phyloP scores from a whole-genome alignment of 495 filamentous ascomycete genomes.

The Aspergillus panamensis region DNA sequence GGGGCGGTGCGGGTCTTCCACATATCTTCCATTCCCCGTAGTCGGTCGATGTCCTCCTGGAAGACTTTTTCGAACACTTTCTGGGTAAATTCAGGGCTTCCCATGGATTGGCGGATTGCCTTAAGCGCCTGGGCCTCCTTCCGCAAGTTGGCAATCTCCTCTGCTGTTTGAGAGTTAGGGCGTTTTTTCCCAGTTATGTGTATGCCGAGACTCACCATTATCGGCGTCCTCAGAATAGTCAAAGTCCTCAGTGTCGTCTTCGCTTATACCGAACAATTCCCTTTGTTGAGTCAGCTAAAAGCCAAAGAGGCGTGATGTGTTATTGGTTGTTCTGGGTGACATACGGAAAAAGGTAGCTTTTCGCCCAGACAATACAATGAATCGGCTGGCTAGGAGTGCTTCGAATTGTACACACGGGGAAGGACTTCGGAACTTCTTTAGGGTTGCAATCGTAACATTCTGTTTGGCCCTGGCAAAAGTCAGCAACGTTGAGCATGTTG shows the following conservation, averaged over 20 bases:
- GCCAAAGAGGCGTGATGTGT: too few relatives aligned
- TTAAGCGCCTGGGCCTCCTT: constrained; percentile 80
- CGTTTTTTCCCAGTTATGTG: constrained; percentile 16
- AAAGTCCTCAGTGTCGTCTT: constrained; percentile 68
- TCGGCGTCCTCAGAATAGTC: constrained; percentile 76
- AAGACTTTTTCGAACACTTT: constrained; percentile 94
- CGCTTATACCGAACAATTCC: constrained; percentile 89
- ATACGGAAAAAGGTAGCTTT: constrained; percentile 88
- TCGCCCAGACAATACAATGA: constrained; percentile 99
- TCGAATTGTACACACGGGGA: constrained; percentile 94
- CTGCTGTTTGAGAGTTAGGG: constrained; percentile 45
- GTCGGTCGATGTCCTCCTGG: constrained; percentile 73
- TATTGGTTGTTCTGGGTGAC: constrained; percentile 6
- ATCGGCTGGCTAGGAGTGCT: constrained; percentile 94
- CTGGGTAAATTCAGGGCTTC: constrained; percentile 70
- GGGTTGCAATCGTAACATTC: constrained; percentile 95
- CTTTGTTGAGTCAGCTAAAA: constrained; percentile 29
- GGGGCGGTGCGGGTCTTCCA: constrained; percentile 84
- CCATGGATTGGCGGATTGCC: constrained; percentile 77
- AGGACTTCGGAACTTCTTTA: constrained; percentile 85
- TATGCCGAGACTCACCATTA: constrained; percentile 55
- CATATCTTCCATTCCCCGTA: constrained; percentile 92
- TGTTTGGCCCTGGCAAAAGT: constrained; percentile 62
- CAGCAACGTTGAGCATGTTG: constrained; percentile 9
- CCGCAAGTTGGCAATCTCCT: constrained; percentile 82